Evolutionary conservation across 2,329 filamentous ascomycete genomes (phyloP), one percentile per base, ranked within the genome.

Genomic region (Aspergillus sp.): DNA sequence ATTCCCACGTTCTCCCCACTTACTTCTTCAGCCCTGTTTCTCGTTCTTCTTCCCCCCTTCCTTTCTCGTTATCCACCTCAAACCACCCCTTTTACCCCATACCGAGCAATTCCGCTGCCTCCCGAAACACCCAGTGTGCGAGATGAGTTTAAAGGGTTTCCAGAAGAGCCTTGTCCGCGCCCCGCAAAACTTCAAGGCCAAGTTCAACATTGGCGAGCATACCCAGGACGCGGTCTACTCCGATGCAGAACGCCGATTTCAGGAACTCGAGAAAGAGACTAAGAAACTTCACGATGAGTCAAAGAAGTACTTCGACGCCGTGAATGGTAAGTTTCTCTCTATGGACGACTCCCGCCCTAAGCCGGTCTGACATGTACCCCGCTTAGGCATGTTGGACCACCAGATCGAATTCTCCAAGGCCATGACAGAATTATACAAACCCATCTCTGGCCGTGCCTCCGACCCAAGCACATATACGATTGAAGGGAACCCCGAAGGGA

Each of bases 401-500:
- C 95, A 99, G 80, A 98, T 99, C 77, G 93, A 96, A 74, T 99
- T 99, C 80, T 96, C 93, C 68, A 87, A 96, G 78, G 91, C 93
- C 65, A 93, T 96, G 81, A 89, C 90, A 63, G 95, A 99, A 76
- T 89, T 99, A 69, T 99, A 99, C 83, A 96, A 96, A 75, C 95
- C 95, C 66, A 99, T 99, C 68, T 97, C 93, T 55, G 95, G 95
- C 55, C 90, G 95, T 71, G 85, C 96, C 76, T 98, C 93, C 46
- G 95, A 99, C 75, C 95, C 95, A 9, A 89, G 93, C 68, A 90
- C 90, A 8, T 84, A 91, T 64, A 84, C 89, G 55, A 81, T 88
- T 45, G 89, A 96, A 75, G 92, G 92, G 56, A 98, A 97, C 71
- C 86, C 89, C 1, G 95, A 96, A 72, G 95, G 95, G 56, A 98